phyloP scores from a whole-genome alignment of 805 yeast genomes.

The Kazachstania viticola region DNA sequence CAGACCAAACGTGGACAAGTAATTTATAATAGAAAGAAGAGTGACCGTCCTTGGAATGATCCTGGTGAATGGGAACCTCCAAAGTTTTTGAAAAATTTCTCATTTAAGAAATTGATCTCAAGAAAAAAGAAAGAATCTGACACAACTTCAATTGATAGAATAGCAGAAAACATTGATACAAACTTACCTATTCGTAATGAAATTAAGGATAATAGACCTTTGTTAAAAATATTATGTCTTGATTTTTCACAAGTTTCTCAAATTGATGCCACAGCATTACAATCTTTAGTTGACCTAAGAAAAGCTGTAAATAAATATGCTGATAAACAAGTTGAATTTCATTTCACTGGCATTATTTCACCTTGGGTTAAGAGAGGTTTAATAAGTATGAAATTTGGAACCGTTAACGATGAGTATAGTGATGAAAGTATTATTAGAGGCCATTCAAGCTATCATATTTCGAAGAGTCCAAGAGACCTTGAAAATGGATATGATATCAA shows the following conservation, averaged over 20 bases:
- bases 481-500: constrained; percentile 11
- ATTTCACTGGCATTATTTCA: constrained; percentile 72
- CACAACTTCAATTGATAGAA: neutral
- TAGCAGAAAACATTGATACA: neutral
- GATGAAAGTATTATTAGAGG: constrained; percentile 25
- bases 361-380: constrained; percentile 82
- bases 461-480: constrained; percentile 10
- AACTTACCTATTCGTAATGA: neutral
- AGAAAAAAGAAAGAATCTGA: neutral
- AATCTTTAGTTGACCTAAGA: constrained; percentile 63
- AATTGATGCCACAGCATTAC: constrained; percentile 71
- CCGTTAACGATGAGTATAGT: constrained; percentile 31
- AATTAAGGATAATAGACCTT: constrained; percentile 44
- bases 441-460: constrained; percentile 24
- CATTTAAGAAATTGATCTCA: constrained; percentile 1
- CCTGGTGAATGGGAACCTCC: constrained; percentile 49
- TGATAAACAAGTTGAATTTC: constrained; percentile 78
- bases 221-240: constrained; percentile 58
- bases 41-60: constrained; percentile 82
- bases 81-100: constrained; percentile 12
- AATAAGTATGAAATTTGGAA: constrained; percentile 67
- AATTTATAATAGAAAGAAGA: constrained; percentile 22
- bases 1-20: constrained; percentile 49
- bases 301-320: constrained; percentile 63
- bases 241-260: constrained; percentile 73